Conservation (phyloP, 169 alveolate genomes). For the Eimeria maxima region DNA sequence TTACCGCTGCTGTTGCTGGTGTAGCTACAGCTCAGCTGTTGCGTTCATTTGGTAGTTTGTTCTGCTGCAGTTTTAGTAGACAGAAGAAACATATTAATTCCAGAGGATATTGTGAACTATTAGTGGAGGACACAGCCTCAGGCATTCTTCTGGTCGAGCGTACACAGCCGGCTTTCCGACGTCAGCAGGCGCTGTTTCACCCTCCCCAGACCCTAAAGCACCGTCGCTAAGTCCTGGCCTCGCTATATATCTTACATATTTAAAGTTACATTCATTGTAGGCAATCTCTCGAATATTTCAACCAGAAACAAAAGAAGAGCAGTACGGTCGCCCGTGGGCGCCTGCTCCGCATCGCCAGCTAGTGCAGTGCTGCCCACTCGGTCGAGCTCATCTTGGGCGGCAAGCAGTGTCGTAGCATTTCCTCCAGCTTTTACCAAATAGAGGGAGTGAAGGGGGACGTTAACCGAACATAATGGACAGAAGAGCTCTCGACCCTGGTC, state of each 20-base stretch:
- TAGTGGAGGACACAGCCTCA: background rate
- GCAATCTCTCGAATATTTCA: background rate
- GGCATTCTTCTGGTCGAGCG: background rate
- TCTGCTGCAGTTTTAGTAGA: background rate
- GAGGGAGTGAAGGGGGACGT: background rate
- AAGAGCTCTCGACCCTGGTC: background rate
- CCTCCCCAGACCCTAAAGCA: background rate
- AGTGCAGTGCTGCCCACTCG: background rate
- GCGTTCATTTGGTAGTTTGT: background rate
- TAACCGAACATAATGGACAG: background rate
- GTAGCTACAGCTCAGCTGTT: slow-evolving; percentile 52
- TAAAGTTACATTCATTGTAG: background rate
- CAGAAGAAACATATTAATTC: background rate
- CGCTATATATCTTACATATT: background rate
- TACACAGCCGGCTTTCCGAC: background rate
- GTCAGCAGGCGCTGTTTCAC: background rate
- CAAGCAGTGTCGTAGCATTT: background rate
- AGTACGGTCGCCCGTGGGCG: background rate
- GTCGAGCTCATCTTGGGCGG: background rate
- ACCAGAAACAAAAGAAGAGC: background rate
- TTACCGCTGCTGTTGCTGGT: background rate
- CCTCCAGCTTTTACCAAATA: background rate
- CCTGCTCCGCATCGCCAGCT: background rate
- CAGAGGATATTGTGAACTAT: background rate
- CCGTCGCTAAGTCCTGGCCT: background rate